A percentile compares a stretch with the other conserved stretches of the same genome.
These are phyloP conservation scores for Striga asiatica DNA, from an alignment of 257 asterid genomes.

Conservation along the genomic window DNA sequence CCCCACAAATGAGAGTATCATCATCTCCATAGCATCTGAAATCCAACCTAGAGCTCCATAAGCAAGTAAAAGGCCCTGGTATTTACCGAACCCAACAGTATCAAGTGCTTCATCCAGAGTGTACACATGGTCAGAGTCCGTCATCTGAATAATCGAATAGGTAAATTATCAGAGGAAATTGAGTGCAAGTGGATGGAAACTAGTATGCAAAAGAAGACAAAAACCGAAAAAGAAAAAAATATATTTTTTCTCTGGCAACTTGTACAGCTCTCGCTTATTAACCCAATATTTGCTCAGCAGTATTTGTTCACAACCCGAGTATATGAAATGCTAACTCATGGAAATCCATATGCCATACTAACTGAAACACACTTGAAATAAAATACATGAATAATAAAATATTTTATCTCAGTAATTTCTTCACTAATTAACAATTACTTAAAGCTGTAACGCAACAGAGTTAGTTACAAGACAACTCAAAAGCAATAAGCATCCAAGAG, in stretches of 20 bases:
- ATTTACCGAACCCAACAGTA: constrained; percentile 37
- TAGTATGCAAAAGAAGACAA: neutral
- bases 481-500: neutral
- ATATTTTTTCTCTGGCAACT: too few species aligned
- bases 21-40: constrained; percentile 39
- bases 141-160: constrained; percentile 21
- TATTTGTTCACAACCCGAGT: too few species aligned
- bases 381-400: too few species aligned
- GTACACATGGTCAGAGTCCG: constrained; percentile 22
- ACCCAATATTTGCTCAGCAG: too few species aligned
- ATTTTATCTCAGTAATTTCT: too few species aligned
- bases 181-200: too few species aligned
- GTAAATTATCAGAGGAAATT: neutral
- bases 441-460: neutral
- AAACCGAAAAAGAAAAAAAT: neutral
- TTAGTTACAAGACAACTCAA: neutral
- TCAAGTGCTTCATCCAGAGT: constrained; percentile 35
- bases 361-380: too few species aligned
- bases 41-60: constrained; percentile 39
- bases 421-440: too few species aligned
- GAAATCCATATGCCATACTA: too few species aligned
- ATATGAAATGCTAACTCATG: too few species aligned
- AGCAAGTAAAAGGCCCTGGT: constrained; percentile 33
- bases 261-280: too few species aligned
- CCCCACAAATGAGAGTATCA: constrained; percentile 38